phyloP scores from a whole-genome alignment of 2,329 filamentous ascomycete genomes.

The Pseudogymnoascus sp. region DNA sequence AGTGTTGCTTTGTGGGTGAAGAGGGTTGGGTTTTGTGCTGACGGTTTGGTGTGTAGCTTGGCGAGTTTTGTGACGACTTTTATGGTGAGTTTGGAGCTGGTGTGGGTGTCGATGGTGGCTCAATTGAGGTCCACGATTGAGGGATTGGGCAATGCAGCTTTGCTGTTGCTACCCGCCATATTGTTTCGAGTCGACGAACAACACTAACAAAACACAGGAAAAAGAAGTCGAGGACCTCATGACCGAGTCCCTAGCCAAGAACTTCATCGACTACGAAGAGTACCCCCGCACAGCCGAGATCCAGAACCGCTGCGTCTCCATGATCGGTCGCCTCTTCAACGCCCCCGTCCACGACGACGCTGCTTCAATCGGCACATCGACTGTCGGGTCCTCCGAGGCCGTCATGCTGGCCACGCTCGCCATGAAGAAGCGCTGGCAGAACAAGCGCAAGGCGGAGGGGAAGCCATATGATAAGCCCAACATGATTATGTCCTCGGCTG shows the following conservation, averaged over 20 bases:
- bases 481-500: slow-evolving; percentile 90
- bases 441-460: slow-evolving; percentile 72
- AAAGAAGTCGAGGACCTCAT: slow-evolving; percentile 95
- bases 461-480: slow-evolving; percentile 77
- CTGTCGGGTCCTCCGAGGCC: slow-evolving; percentile 81
- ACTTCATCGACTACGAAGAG: slow-evolving; percentile 88
- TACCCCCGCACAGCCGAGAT: slow-evolving; percentile 75
- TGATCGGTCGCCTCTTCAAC: slow-evolving; percentile 87
- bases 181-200: background rate
- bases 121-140: background rate
- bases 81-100: slow-evolving; percentile 53
- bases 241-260: slow-evolving; percentile 84
- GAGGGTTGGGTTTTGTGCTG: slow-evolving; percentile 8
- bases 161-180: background rate
- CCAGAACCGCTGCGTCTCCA: slow-evolving; percentile 85
- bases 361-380: slow-evolving; percentile 76
- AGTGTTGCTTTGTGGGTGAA: slow-evolving; percentile 23
- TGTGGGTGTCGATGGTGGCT: background rate
- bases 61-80: slow-evolving; percentile 94
- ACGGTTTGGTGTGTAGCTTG: slow-evolving; percentile 45
- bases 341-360: slow-evolving; percentile 51
- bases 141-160: background rate
- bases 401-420: slow-evolving; percentile 77
- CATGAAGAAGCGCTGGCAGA: slow-evolving; percentile 94
- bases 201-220: slow-evolving; percentile 47